These are phyloP conservation scores for Fomitopsis schrenkii DNA, from an alignment of 1,284 basidiomycete genomes.

Conservation along the genomic window DNA sequence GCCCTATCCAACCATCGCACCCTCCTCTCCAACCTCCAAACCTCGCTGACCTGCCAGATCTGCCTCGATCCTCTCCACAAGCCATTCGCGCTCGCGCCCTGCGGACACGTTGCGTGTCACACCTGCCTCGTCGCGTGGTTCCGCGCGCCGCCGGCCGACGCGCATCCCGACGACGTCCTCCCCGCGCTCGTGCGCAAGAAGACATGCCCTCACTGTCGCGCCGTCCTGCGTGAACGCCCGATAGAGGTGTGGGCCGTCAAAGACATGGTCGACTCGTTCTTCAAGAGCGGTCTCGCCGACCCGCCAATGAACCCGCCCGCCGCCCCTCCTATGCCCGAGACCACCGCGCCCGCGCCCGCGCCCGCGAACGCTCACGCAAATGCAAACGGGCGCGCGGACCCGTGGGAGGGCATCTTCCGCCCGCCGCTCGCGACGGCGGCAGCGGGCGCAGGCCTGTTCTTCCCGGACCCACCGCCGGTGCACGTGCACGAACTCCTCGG, in stretches of 20 bases:
- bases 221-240: slow-evolving; percentile 54
- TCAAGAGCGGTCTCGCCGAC: slow-evolving; percentile 48
- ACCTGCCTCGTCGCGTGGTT: slow-evolving; percentile 74
- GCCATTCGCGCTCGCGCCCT: slow-evolving; percentile 68
- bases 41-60: slow-evolving; percentile 67
- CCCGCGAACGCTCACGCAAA: too few relatives aligned
- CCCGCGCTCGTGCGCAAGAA: slow-evolving; percentile 43
- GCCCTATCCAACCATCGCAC: slow-evolving; percentile 46
- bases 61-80: slow-evolving; percentile 68
- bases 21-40: slow-evolving; percentile 47
- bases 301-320: slow-evolving; percentile 20
- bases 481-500: slow-evolving; percentile 41
- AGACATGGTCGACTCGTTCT: slow-evolving; percentile 50
- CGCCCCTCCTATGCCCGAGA: slow-evolving; percentile 4
- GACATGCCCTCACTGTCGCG: slow-evolving; percentile 73
- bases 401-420: slow-evolving; percentile 62
- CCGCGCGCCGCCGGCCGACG: slow-evolving; percentile 35
- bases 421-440: slow-evolving; percentile 5
- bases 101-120: slow-evolving; percentile 71
- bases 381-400: slow-evolving; percentile 32
- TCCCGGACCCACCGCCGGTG: slow-evolving; percentile 11
- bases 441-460: slow-evolving; percentile 13
- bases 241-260: slow-evolving; percentile 72
- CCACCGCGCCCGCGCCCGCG: slow-evolving; percentile 5
- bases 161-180: slow-evolving; percentile 10